Evolutionary conservation across 495 filamentous ascomycete species (phyloP).

Genomic region (Aspergillus olivimuriae): DNA sequence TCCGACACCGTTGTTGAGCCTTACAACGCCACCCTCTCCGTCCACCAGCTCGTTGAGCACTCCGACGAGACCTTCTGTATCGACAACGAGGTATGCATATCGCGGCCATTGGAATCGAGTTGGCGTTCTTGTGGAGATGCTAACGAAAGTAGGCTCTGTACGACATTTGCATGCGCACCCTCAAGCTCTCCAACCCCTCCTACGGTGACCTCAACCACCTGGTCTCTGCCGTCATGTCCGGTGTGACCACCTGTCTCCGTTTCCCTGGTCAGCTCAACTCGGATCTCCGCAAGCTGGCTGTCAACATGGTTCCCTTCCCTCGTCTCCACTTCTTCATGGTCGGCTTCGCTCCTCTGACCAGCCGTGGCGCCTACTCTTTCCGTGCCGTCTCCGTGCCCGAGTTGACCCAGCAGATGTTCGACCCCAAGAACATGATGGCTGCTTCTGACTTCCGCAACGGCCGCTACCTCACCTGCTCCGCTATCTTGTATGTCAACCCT

Average conservation of each 20-base stretch:
- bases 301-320: slow-evolving; percentile 99
- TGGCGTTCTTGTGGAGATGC: no score
- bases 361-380: slow-evolving; percentile 91
- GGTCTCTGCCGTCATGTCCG: slow-evolving; percentile 99
- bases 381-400: slow-evolving; percentile 96
- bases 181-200: slow-evolving; percentile 96
- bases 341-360: slow-evolving; percentile 97
- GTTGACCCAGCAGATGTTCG: slow-evolving; percentile 99
- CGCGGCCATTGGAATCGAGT: background rate
- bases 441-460: slow-evolving; percentile 99
- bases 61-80: slow-evolving; percentile 99
- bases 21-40: slow-evolving; percentile 98
- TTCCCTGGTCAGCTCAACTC: slow-evolving; percentile 99
- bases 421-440: slow-evolving; percentile 99
- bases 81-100: slow-evolving; percentile 81
- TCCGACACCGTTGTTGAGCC: slow-evolving; percentile 99
- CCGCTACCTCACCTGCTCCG: slow-evolving; percentile 98
- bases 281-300: slow-evolving; percentile 97
- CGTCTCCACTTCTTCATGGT: slow-evolving; percentile 99
- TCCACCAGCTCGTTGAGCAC: slow-evolving; percentile 99
- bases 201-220: slow-evolving; percentile 99
- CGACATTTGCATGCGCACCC: slow-evolving; percentile 99
- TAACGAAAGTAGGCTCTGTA: slow-evolving; percentile 70
- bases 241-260: slow-evolving; percentile 96
- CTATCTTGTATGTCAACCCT: slow-evolving; percentile 68